Evolutionary conservation across 2,329 filamentous ascomycete genomes (phyloP), one percentile per base, ranked within the genome.

Genomic region (Aspergillus sp.): DNA sequence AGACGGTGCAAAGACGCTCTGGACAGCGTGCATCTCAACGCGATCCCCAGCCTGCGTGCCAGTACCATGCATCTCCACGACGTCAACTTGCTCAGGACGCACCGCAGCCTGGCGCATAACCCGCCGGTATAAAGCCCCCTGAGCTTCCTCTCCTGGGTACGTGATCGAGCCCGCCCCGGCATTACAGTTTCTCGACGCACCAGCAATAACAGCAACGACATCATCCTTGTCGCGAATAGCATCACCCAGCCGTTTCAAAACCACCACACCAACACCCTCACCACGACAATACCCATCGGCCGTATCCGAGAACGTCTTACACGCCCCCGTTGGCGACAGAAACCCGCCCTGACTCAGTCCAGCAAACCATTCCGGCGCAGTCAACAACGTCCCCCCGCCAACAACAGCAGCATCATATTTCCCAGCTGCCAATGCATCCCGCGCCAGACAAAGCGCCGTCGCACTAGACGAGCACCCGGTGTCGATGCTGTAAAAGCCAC

Each of bases 321-420:
- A 84, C 11, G 1, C 76, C 70, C 0, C 80, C 78, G 55, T 68
- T 2, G 58, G 58, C 12, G 70, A 70, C 2, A 72, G 55, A 48
- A 73, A 73, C 15, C 69, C 63, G 1, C 69, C 69, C 61, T 88
- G 85, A 68, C 85, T 88, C 2, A 93, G 78, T 62, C 88, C 89
- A 6, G 87, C 82, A 75, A 90, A 91, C 78, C 88, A 89, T 71
- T 93, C 89, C 0, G 90, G 87, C 80, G 8, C 72, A 51, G 55
- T 90, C 91, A 15, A 89, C 77, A 45, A 24, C 14, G 43, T 45
- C 23, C 43, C 43, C 59, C 91, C 91, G 56, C 91, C 90, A 2
- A 90, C 88, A 37, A 92, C 85, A 1, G 89, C 90, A 5, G 88
- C 92, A 69, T 95, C 90, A 59, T 86, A 89, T 62, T 95, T 90